Evolutionary conservation across 345 rosid species (phyloP), one percentile per base, ranked within the genome.

Genomic region (Salix dunnii): DNA sequence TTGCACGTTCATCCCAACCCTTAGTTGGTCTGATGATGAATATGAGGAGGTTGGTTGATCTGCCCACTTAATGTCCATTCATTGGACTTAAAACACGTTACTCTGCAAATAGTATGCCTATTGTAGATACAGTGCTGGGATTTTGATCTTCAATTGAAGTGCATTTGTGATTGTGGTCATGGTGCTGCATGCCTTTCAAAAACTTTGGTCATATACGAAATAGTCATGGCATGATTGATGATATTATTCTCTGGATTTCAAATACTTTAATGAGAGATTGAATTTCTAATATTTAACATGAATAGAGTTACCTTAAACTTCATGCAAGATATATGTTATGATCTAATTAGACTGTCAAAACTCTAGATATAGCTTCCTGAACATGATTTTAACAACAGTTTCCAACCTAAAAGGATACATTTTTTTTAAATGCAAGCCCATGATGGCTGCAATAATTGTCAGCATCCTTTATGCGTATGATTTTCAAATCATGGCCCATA

Each of bases 1-100:
- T 96, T 81, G 99, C 99, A 73, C 98, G 99, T 68, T 96, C 99
- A 67, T 94, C 99, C 72, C 99, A 93, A 80, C 98, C 98, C 74
- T 83, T 94, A 68, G 99, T 92, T 79, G 99, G 99, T 80, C 89
- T 94, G 49, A 92, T 96, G 97, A 92, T 93, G 97, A 96, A 94
- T 82, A 87, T 90, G 91, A 90, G 99, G 80, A 96, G 97, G 98
- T 94, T 89, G 40, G 42, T 76, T 58, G 63, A 81, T 82, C 49
- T 80, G 74, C 51, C 65, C 68, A 49, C 48, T 64, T 66, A 55
- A 33, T 49, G 28, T 21, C 11, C 65, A 7, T 51, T 16, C 16
- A 42, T 31, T 33, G 35, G 38, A 36, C 63, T 58, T 31, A 42
- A 61, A 46, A 53, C 23, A 23, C 30, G 18, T 20, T n/a, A 25